A percentile compares a stretch with the other conserved stretches of the same genome.
phyloP scores from a whole-genome alignment of 768 basidiomycete species.

The Panellus pusillus region DNA sequence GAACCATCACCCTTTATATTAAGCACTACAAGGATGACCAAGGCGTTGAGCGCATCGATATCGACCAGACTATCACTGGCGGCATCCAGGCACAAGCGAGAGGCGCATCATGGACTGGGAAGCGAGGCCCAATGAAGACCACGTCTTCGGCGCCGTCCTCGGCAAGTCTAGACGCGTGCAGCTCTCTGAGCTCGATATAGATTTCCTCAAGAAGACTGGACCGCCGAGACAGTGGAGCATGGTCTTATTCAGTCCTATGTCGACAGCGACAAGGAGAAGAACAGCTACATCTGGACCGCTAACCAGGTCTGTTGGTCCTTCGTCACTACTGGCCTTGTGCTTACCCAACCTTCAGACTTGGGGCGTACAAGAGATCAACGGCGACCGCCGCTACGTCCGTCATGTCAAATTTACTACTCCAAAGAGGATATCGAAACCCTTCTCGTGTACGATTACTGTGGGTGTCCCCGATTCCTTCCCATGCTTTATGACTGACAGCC shows the following conservation, averaged over 20 bases:
- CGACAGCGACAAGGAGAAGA: constrained; percentile 48
- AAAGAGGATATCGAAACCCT: constrained; percentile 54
- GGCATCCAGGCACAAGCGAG: constrained; percentile 62
- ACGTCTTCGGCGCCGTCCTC: constrained; percentile 60
- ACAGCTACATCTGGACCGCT: constrained; percentile 50
- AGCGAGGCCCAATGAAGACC: constrained; percentile 53
- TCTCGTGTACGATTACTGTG: constrained; percentile 70
- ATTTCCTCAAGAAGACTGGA: constrained; percentile 45
- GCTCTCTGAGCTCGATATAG: constrained; percentile 45
- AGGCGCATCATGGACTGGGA: constrained; percentile 57
- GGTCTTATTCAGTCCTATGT: constrained; percentile 48
- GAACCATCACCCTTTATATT: constrained; percentile 58
- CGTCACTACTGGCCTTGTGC: background rate
- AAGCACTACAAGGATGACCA: constrained; percentile 65
- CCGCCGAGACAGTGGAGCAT: constrained; percentile 39
- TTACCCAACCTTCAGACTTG: constrained; percentile 40
- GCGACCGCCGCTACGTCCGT: constrained; percentile 59
- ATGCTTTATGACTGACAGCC: background rate
- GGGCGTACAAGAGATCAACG: constrained; percentile 64
- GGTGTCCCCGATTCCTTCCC: constrained; percentile 23
- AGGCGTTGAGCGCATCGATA: constrained; percentile 63
- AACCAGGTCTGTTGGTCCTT: constrained; percentile 48
- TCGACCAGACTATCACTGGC: constrained; percentile 62
- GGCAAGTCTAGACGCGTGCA: constrained; percentile 53
- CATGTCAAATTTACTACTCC: constrained; percentile 63